Base-by-base conservation (phyloP, 75 land plant species). In the Chamaecyparis obtusa region DNA sequence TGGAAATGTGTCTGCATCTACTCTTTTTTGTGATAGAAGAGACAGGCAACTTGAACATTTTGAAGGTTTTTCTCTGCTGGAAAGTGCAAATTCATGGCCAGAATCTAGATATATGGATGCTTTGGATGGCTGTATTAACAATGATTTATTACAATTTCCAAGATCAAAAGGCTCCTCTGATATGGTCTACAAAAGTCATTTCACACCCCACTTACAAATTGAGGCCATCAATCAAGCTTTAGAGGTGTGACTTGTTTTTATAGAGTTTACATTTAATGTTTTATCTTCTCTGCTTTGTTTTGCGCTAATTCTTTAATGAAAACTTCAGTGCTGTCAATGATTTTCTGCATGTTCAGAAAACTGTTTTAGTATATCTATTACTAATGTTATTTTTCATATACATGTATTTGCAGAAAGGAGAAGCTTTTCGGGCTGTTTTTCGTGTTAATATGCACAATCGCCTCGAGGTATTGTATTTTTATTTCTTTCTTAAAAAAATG, bases 361-460 rank as follows among this genome's bases (percentile, higher is more conserved):
- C 19, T 15, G 5, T 56, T 15, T 3, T 17, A 16, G 60, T 56
- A 56, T 56, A 56, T 16, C 16, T 56, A 56, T 16, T 56, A 56
- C 16, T 56, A 56, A 76, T 76, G 39, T 1, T 77, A 77, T 13
- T 35, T 77, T 17, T 19, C 41, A 16, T 37, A 36, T 19, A 77
- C 35, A 36, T 80, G 27, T 44, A 80, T 80, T 21, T 91, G 87
- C 90, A 95, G 97, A 93, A 88, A 88, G 97, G 95, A 2, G 57
- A 91, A 32, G 92, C 84, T 16, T 95, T 95, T 64, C 89, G 76
- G 85, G 94, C 91, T 83, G 67, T 49, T 21, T 93, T 94, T 87
- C 95, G 94, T 83, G 93, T 95, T 33, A 95, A 95, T 95, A 95
- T 93, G 15, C 89, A 94, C 87, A 92, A 93, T 74, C 89, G 91